Evolutionary conservation across 23 red algal species (phyloP).

Genomic region (Gracilaria caudata): DNA sequence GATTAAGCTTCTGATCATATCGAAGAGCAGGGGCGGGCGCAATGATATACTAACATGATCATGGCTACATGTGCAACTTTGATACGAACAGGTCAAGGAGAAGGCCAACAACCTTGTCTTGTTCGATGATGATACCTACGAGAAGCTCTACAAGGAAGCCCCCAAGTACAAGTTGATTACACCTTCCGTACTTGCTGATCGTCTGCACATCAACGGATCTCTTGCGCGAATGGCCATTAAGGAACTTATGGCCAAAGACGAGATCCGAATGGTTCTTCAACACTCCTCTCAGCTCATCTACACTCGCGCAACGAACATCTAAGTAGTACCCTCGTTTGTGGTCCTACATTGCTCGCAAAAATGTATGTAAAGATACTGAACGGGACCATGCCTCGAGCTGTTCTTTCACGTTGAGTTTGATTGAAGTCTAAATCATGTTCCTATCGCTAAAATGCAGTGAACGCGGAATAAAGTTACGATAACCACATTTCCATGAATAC

Average conservation of each 20-base stretch:
- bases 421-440: too few relatives aligned
- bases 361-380: conserved; percentile 6
- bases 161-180: conserved; percentile 99
- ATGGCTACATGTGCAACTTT: neutral
- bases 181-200: conserved; percentile 91
- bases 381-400: neutral
- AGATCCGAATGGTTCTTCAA: conserved; percentile 88
- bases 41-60: neutral
- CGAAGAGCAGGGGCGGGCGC: neutral
- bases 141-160: conserved; percentile 94
- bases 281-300: conserved; percentile 92
- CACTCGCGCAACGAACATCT: conserved; percentile 91
- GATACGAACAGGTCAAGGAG: conserved; percentile 76
- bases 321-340: conserved; percentile 7
- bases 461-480: too few relatives aligned
- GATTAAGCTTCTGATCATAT: neutral
- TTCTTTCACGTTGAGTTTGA: neutral
- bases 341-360: neutral
- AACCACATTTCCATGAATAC: too few relatives aligned
- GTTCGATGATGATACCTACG: conserved; percentile 96
- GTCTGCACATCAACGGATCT: conserved; percentile 98
- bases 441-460: too few relatives aligned
- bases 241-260: conserved; percentile 95
- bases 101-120: conserved; percentile 96
- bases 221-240: conserved; percentile 93